Conservation (phyloP, 352 stramenopile genomes). For the Pythium folliculosum region DNA sequence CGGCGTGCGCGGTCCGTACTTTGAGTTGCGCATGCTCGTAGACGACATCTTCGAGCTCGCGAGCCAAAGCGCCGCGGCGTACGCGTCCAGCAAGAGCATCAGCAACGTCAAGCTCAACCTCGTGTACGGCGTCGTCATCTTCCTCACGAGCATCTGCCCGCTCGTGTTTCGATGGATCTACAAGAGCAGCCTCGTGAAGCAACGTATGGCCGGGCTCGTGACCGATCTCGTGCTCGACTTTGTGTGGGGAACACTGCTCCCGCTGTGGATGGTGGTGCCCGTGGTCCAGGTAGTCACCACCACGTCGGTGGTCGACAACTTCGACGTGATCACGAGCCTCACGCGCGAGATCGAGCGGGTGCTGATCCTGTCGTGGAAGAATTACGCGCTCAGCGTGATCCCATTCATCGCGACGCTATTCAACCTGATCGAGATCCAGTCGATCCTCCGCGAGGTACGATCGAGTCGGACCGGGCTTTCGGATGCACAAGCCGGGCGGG, state of each 20-base stretch:
- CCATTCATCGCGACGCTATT: slow-evolving; percentile 4
- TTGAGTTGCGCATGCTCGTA: slow-evolving; percentile 12
- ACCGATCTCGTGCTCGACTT: slow-evolving; percentile 20
- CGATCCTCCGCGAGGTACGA: no score
- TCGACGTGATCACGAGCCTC: neutral
- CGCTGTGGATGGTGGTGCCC: slow-evolving; percentile 26
- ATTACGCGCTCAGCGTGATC: slow-evolving; percentile 14
- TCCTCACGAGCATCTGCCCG: slow-evolving; percentile 4
- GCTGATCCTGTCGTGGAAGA: slow-evolving; percentile 9
- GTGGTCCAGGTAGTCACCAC: slow-evolving; percentile 1
- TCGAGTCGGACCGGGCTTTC: no score
- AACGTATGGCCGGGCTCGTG: slow-evolving; percentile 10
- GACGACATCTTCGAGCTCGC: slow-evolving; percentile 4
- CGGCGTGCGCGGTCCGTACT: slow-evolving; percentile 23
- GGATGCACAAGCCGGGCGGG: no score
- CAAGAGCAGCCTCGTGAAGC: neutral
- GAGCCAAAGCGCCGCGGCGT: slow-evolving; percentile 7
- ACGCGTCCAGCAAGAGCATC: slow-evolving; percentile 10
- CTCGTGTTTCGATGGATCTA: neutral
- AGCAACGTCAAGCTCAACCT: slow-evolving; percentile 15
- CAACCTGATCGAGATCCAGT: no score
- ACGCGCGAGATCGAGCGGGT: slow-evolving; percentile 10
- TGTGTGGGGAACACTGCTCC: slow-evolving; percentile 20
- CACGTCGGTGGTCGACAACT: neutral
- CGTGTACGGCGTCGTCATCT: slow-evolving; percentile 17